Percentiles rank a stretch among this genome's conserved stretches.
These are phyloP conservation scores for Pugionium cornutum DNA, from an alignment of 345 rosid genomes.

Conservation along the genomic window DNA sequence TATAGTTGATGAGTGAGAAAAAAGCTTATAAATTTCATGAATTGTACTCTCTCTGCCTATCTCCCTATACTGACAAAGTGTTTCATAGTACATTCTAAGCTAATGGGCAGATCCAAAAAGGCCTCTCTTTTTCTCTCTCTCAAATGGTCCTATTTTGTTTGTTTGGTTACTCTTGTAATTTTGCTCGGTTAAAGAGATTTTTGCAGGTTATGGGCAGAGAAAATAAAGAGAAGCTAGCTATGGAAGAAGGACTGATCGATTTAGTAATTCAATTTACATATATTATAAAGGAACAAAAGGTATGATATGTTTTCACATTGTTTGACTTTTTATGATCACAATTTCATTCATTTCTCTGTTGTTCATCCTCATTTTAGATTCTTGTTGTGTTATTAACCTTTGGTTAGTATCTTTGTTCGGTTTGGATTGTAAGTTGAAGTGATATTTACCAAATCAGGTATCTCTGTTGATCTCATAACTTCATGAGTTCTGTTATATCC, in stretches of 20 bases:
- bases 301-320: constrained; percentile 40
- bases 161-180: constrained; percentile 46
- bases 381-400: constrained; percentile 24
- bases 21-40: constrained; percentile 40
- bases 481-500: constrained; percentile 21
- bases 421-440: constrained; percentile 20
- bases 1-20: background rate
- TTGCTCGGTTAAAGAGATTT: constrained; percentile 43
- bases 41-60: constrained; percentile 43
- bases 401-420: constrained; percentile 26
- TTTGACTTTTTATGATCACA: constrained; percentile 36
- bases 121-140: constrained; percentile 34
- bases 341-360: constrained; percentile 19
- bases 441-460: constrained; percentile 36
- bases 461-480: constrained; percentile 19
- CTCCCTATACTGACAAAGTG: constrained; percentile 45
- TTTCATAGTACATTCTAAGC: constrained; percentile 44
- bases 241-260: constrained; percentile 39
- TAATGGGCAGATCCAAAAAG: constrained; percentile 43
- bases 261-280: constrained; percentile 11
- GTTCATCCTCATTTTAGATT: constrained; percentile 10
- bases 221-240: constrained; percentile 38
- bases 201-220: constrained; percentile 48
- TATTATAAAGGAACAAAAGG: constrained; percentile 30
- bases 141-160: constrained; percentile 40